Conservation (phyloP, 208 protist species). For the Wallacemonas sp. region DNA sequence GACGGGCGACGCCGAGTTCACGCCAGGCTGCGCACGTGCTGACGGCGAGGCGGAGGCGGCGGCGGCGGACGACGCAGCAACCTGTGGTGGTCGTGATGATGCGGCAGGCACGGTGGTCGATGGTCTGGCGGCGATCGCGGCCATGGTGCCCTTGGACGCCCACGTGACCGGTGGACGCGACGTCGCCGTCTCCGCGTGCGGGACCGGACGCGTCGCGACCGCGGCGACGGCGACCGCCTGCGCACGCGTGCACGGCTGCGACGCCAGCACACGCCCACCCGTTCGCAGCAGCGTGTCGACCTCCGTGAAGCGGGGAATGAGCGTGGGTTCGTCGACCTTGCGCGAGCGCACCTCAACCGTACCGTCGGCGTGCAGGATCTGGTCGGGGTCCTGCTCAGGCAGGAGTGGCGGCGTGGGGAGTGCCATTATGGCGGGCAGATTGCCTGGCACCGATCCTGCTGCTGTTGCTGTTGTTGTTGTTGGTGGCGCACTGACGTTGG, state of each 20-base stretch:
- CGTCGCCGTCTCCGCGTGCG: too few relatives aligned
- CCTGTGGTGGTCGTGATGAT: too few relatives aligned
- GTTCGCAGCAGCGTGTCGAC: constrained; percentile 6
- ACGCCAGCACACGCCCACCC: neutral
- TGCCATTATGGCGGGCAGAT: neutral
- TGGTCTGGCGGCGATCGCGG: neutral
- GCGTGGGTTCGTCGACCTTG: neutral
- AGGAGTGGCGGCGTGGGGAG: constrained; percentile 35
- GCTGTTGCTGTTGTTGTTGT: too few relatives aligned
- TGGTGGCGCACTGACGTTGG: neutral
- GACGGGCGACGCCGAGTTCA: too few relatives aligned
- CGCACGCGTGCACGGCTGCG: neutral
- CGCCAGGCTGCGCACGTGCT: neutral
- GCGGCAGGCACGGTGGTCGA: too few relatives aligned
- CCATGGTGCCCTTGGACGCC: neutral
- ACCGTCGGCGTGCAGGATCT: neutral
- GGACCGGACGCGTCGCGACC: neutral
- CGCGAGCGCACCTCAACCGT: neutral
- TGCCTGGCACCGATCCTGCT: too few relatives aligned
- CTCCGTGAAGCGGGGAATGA: neutral
- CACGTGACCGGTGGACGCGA: too few relatives aligned
- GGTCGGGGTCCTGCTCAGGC: constrained; percentile 30
- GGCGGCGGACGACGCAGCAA: too few relatives aligned
- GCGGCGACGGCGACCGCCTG: neutral
- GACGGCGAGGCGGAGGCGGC: neutral